These are phyloP conservation scores for Pulveroboletus sp. DNA, from an alignment of 768 basidiomycete genomes.

Conservation along the genomic window DNA sequence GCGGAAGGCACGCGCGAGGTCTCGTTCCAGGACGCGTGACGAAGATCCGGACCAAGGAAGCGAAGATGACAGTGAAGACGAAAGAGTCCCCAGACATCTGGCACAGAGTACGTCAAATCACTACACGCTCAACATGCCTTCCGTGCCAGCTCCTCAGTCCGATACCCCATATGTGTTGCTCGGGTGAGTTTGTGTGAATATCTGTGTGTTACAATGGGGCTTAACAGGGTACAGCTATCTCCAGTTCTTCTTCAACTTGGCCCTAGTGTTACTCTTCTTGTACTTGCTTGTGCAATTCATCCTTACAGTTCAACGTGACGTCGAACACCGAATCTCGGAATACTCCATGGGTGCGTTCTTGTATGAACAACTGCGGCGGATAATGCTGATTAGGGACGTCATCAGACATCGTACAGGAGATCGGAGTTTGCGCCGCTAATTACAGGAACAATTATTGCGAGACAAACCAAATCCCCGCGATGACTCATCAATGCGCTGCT, in stretches of 20 bases:
- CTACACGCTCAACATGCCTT: slow-evolving; percentile 79
- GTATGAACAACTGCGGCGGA: slow-evolving; percentile 8
- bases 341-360: slow-evolving; percentile 71
- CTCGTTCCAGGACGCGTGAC: slow-evolving; percentile 18
- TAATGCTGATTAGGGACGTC: slow-evolving; percentile 18
- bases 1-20: slow-evolving; percentile 41
- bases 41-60: slow-evolving; percentile 37
- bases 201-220: slow-evolving; percentile 11
- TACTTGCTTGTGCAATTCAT: slow-evolving; percentile 86
- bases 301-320: slow-evolving; percentile 85
- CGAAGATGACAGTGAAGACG: slow-evolving; percentile 48
- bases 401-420: slow-evolving; percentile 88
- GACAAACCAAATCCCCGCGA: slow-evolving; percentile 72
- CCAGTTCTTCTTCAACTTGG: slow-evolving; percentile 91
- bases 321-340: slow-evolving; percentile 80
- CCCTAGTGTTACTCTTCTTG: slow-evolving; percentile 76
- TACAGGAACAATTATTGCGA: slow-evolving; percentile 84
- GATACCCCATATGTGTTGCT: slow-evolving; percentile 79
- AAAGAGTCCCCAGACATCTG: slow-evolving; percentile 35
- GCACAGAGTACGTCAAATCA: slow-evolving; percentile 67
- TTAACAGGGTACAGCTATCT: slow-evolving; percentile 57
- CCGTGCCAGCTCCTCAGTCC: slow-evolving; percentile 49
- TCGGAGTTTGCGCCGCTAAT: slow-evolving; percentile 76
- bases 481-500: slow-evolving; percentile 78
- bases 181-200: slow-evolving; percentile 54